Evolutionary conservation across 306 rosid species (phyloP), one percentile per base, ranked within the genome.

Genomic region (Pterocarpus santalinus): DNA sequence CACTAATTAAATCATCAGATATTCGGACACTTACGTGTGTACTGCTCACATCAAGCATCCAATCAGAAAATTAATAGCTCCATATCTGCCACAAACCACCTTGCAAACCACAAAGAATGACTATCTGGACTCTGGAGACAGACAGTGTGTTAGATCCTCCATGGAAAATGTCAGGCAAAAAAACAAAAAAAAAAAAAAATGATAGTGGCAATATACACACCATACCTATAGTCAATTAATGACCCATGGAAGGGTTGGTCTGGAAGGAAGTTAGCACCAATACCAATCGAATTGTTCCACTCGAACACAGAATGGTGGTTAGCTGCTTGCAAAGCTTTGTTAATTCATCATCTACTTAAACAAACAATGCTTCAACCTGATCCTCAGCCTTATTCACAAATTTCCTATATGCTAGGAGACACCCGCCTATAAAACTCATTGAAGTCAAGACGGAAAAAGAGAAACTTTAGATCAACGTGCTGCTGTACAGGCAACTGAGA

Each of bases 391-490:
- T 64, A 79, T 66, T 73, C 60, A 72, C 83, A 75, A 46, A 53
- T 81, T 73, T 80, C 65, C 89, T 87, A 86, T 63, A 64, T 60
- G 87, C 81, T 86, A 73, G 91, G 91, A 83, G 52, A 84, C 76
- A 88, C 58, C 85, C 91, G 91, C 65, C 92, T 85, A 80, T 95
- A 93, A 87, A 92, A 95, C 69, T 95, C 97, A 8, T 91, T 95
- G 86, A 91, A 95, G 86, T 95, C 98, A 73, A 95, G 99, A 73
- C 98, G 94, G 88, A 95, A 95, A 74, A 92, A 85, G 66, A 95
- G 99, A 86, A 95, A 95, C 85, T 95, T 95, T 33, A 95, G 88
- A 87, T 95, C 99, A 72, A 95, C 94, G 85, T 95, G 99, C 72
- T 89, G 94, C 90, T 95, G 99, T 67, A 93, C 83, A 61, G 99